These are phyloP conservation scores for Naganishia vishniacii DNA, from an alignment of 768 basidiomycete species.

Conservation along the genomic window DNA sequence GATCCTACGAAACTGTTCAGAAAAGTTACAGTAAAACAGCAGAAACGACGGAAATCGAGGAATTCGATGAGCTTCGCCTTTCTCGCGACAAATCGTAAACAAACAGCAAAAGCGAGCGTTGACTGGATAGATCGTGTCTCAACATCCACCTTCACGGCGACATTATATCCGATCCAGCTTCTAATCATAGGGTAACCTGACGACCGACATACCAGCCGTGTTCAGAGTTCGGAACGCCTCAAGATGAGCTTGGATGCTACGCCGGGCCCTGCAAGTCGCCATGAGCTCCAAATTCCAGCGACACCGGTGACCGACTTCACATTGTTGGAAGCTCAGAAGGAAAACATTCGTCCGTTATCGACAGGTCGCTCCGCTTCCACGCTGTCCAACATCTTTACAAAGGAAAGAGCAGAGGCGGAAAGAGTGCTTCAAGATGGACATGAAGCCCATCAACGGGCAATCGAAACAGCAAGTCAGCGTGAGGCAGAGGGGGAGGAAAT, in stretches of 20 bases:
- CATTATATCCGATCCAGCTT: too few relatives aligned
- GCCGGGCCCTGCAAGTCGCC: neutral
- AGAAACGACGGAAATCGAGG: too few relatives aligned
- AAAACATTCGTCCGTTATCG: slow-evolving; percentile 53
- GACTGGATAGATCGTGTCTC: neutral
- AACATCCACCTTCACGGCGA: too few relatives aligned
- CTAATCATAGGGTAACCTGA: too few relatives aligned
- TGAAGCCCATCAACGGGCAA: slow-evolving; percentile 44
- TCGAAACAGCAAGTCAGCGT: slow-evolving; percentile 48
- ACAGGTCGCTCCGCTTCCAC: slow-evolving; percentile 52
- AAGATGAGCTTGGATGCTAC: neutral
- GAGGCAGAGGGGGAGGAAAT: slow-evolving; percentile 50
- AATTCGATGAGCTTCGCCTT: too few relatives aligned
- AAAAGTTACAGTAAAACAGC: too few relatives aligned
- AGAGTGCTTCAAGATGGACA: slow-evolving; percentile 51
- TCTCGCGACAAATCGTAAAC: neutral
- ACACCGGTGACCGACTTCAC: slow-evolving; percentile 51
- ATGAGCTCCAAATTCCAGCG: slow-evolving; percentile 16
- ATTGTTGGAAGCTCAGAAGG: slow-evolving; percentile 52
- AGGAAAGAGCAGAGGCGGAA: slow-evolving; percentile 62
- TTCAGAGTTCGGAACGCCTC: neutral
- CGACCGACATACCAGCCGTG: neutral
- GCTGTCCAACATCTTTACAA: slow-evolving; percentile 49
- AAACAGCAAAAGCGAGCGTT: neutral
- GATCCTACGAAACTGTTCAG: too few relatives aligned